Evolutionary conservation across 768 basidiomycete genomes (phyloP).

Genomic region (Trametes sanguinea): DNA sequence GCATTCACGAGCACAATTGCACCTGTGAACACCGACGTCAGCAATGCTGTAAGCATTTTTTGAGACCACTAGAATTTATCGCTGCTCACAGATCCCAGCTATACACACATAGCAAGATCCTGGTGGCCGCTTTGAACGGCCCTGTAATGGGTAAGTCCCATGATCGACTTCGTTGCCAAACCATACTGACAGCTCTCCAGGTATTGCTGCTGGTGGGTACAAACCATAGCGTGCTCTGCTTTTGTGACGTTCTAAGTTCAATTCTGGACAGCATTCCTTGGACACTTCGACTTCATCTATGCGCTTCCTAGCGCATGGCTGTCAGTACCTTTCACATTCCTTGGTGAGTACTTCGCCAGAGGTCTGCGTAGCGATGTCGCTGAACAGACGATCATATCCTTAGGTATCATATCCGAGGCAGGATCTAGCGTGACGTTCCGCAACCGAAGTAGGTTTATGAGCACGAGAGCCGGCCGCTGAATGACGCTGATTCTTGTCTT

Average conservation of each 20-base stretch:
- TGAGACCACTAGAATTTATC: background rate
- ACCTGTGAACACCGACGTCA: conserved; percentile 57
- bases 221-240: background rate
- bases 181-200: conserved; percentile 27
- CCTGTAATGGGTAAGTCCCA: conserved; percentile 65
- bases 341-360: conserved; percentile 41
- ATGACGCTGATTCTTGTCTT: background rate
- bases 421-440: conserved; percentile 71
- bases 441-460: conserved; percentile 53
- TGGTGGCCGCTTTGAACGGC: conserved; percentile 72
- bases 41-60: conserved; percentile 54
- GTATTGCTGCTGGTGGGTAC: conserved; percentile 61
- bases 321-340: conserved; percentile 65
- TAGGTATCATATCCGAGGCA: conserved; percentile 68
- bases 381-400: background rate
- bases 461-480: background rate
- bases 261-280: conserved; percentile 53
- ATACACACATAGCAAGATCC: conserved; percentile 67
- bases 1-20: conserved; percentile 49
- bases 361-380: background rate
- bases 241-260: background rate
- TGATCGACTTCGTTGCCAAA: background rate
- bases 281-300: conserved; percentile 77
- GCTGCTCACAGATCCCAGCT: conserved; percentile 41
- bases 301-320: conserved; percentile 62